Evolutionary conservation across 2,329 filamentous ascomycete genomes (phyloP), one percentile per base, ranked within the genome.

Genomic region (Trichoderma sp.): DNA sequence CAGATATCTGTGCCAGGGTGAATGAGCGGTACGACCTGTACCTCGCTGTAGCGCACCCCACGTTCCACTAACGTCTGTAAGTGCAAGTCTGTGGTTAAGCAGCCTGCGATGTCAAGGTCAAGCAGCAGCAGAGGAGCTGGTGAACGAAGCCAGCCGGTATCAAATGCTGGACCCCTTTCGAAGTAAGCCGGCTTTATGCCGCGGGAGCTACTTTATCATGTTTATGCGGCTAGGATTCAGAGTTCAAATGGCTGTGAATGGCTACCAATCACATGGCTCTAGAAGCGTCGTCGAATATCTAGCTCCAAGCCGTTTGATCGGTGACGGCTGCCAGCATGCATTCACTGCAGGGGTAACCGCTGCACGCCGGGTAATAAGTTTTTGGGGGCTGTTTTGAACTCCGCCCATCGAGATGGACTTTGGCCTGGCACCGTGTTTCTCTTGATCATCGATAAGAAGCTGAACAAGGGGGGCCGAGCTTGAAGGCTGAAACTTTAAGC

Each of bases 261-360:
- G 49, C 65, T 58, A 64, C 60, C 67, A 63, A 69, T 69, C 59
- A 63, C 53, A 55, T 62, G 56, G 43, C 49, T 21, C 62, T 66
- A 43, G 56, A 60, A 61, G 37, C 52, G 47, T 27, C 13, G 47
- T 58, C 56, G 49, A 63, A 61, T 68, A 57, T 21, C 43, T 58
- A 52, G 63, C 52, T 60, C 56, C 40, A 67, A 53, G 56, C 57
- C 62, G 62, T 66, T 66, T 70, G 62, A 52, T 66, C 37, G 57
- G 53, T 60, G 68, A 59, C 68, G 68, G 68, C 62, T 70, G 61
- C 56, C 62, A 70, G 68, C 62, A 70, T 70, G 62, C 62, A 70
- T 61, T 58, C 56, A 59, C 68, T 66, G 62, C 68, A 66, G 61
- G 60, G 59, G 68, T 63, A 57, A 58, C 33, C 53, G 64, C 64